A percentile compares a stretch with the other conserved stretches of the same genome.
These are phyloP conservation scores for Bolboschoenus planiculmis DNA, from an alignment of 176 grass and related monocot species.

Conservation along the genomic window DNA sequence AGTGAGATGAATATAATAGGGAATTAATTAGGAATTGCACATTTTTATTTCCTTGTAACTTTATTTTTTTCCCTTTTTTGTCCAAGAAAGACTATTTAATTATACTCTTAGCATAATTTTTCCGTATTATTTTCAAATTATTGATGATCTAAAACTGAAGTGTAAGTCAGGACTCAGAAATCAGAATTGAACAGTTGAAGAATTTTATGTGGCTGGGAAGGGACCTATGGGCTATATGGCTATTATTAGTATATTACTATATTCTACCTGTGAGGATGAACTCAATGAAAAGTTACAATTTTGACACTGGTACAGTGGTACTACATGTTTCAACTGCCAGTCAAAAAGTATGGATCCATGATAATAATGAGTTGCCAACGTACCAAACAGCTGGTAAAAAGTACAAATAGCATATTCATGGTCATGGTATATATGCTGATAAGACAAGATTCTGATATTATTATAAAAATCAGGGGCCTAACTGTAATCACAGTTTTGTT, in stretches of 20 bases:
- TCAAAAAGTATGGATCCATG: not conserved
- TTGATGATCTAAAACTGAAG: not conserved
- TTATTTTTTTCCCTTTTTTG: not conserved
- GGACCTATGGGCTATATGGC: not conserved
- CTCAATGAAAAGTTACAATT: not conserved
- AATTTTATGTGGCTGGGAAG: not conserved
- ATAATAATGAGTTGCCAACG: not conserved
- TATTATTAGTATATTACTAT: not conserved
- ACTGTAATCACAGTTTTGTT: not conserved
- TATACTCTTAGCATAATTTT: not conserved
- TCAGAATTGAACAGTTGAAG: not conserved
- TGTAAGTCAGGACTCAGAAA: not conserved
- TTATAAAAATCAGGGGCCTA: not conserved
- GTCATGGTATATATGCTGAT: not conserved
- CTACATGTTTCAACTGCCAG: not conserved
- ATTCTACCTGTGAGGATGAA: not conserved
- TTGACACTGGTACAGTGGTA: not conserved
- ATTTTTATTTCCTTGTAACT: not conserved
- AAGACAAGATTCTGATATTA: not conserved
- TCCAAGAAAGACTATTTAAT: not conserved
- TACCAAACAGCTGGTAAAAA: not conserved
- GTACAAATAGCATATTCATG: not conserved
- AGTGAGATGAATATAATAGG: not conserved
- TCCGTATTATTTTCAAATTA: not conserved
- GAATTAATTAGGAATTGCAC: not conserved